These are phyloP conservation scores for Fusarium tjaetaba DNA, from an alignment of 2,329 filamentous ascomycete species.

Conservation along the genomic window DNA sequence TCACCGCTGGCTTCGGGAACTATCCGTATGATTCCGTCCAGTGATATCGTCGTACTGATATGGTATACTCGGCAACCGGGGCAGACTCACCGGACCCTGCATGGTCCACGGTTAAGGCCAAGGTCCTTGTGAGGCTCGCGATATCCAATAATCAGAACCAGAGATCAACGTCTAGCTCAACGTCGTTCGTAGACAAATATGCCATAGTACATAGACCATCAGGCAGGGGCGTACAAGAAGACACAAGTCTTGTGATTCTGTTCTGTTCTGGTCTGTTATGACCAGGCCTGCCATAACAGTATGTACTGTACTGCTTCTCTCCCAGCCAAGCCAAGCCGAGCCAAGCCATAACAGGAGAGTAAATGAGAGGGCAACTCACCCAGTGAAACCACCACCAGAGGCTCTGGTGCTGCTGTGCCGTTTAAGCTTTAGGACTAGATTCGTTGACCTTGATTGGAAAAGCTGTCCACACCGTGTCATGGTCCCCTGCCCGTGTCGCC, in stretches of 20 bases:
- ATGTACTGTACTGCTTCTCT: background rate
- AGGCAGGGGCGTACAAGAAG: background rate
- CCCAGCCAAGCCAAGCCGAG: background rate
- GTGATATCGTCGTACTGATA: background rate
- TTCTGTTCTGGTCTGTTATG: background rate
- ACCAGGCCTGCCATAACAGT: background rate
- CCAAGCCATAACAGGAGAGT: background rate
- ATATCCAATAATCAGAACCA: background rate
- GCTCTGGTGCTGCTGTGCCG: constrained; percentile 18
- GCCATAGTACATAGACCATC: background rate
- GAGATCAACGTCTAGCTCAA: background rate
- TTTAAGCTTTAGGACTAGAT: constrained; percentile 40
- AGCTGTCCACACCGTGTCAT: constrained; percentile 1
- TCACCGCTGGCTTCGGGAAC: background rate
- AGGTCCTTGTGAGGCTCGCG: constrained; percentile 22
- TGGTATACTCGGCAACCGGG: background rate
- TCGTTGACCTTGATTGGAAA: constrained; percentile 6
- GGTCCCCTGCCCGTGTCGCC: constrained; percentile 17
- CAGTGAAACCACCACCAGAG: constrained; percentile 2
- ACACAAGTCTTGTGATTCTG: background rate
- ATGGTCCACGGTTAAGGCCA: background rate
- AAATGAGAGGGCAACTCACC: background rate
- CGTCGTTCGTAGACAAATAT: background rate
- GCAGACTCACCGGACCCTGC: constrained; percentile 16
- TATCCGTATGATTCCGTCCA: background rate